Base-by-base conservation (phyloP, 73 alveolate genomes). In the Paramecium biaurelia region DNA sequence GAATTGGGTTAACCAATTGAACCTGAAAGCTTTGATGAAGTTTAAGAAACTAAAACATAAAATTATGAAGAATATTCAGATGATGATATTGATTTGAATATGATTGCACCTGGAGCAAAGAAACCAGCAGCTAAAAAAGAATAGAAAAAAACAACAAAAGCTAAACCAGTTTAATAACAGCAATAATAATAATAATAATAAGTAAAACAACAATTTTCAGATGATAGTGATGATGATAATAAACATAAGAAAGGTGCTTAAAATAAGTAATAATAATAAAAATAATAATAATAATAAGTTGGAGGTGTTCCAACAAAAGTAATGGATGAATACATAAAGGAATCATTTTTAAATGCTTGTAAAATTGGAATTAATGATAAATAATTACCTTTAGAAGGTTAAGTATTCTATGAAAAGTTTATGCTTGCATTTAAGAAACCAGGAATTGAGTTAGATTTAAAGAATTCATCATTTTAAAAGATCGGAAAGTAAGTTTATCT, bases 261-360 rank as follows among this genome's bases (percentile, higher is more conserved):
- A 35, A 32, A 47, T 15, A 76, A 76, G 15, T 7, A 76, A 76
- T 41, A 34, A 76, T 15, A 79, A 79, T 9, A 41, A 7, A 20
- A 38, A 43, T 26, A 38, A 79, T 6, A 79, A 23, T 5, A 79
- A 20, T 11, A 24, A 18, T 45, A 79, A 79, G 45, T 45, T 79
- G 84, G 84, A 63, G 84, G 84, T 63, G 84, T 63, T 23, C 90
- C 90, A 1, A 38, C 43, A n/a, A 79, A 79, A 24, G 74, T 79
- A 9, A 79, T 79, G 90, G 90, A 79, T 47, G 70, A 79, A 79
- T 79, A 79, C 43, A 23, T 79, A 1, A 79, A 47, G 74, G 90
- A 79, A 79, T 58, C 90, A 8, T 79, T 79, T 79, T 24, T 79
- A n/a, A 79, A 79, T 79, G 90, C 90, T 24, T 41, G 45, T n/a